Base-by-base conservation (phyloP, 2,329 filamentous ascomycete genomes). In the Cladosporium sp. region DNA sequence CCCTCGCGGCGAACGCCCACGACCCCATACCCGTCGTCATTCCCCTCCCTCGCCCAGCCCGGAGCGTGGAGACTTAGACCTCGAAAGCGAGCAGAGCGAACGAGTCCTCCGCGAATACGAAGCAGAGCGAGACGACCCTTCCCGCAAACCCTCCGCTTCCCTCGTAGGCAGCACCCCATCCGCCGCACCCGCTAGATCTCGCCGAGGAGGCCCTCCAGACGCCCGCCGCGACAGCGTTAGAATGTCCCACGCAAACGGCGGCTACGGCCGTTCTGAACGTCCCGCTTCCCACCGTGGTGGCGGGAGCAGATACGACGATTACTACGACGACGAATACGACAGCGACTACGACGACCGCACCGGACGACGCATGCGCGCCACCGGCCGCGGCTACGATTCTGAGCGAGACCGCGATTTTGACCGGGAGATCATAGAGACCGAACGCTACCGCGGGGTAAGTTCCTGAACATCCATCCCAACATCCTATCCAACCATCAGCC, bases 381-480 rank as follows among this genome's bases (percentile, higher is more conserved):
- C 24, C 43, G 57, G 41, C 41, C 58, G 24, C 53, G 59, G 50
- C 53, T 53, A 29, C 44, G 52, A 20, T 36, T 20, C 44, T 38
- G 52, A 41, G 58, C 60, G 43, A 58, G 63, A 40, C 63, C 57
- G 55, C 50, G 54, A 59, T 43, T 61, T 61, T 44, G 60, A 63
- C 34, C 61, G 61, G n/a, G 61, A 63, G 40, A 54, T 61, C 24
- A 56, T 64, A 44, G 59, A 60, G 54, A 63, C 58, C 32, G 63
- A 65, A 54, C 43, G 61, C 30, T 65, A 65, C 47, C 54, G 61
- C 17, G 64, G 63, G 51, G 64, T 67, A 62, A 61, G 61, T 65
- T 34, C 51, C 30, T 13, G 13, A 13, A 40, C 15, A 20, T 30
- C 5, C 32, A n/a, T n/a, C n/a, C n/a, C n/a, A n/a, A 15, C 2